These are phyloP conservation scores for Penicillium frequentans DNA, from an alignment of 2,329 filamentous ascomycete species.

Conservation along the genomic window DNA sequence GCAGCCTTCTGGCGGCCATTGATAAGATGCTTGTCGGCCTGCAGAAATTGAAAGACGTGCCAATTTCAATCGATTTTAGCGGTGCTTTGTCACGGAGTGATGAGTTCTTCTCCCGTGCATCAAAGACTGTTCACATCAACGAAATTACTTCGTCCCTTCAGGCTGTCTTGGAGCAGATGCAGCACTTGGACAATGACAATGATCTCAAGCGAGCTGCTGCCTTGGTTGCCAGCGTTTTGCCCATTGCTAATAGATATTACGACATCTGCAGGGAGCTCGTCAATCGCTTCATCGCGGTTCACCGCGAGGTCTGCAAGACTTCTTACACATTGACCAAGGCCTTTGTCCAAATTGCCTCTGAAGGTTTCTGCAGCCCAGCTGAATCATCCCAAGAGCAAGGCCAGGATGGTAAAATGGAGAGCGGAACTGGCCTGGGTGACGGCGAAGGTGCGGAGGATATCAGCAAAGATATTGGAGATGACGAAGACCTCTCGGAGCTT, in stretches of 20 bases:
- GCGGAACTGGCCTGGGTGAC: slow-evolving; percentile 89
- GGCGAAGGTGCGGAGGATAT: slow-evolving; percentile 96
- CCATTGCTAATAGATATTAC: slow-evolving; percentile 74
- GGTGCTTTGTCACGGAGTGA: slow-evolving; percentile 63
- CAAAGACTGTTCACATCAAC: slow-evolving; percentile 60
- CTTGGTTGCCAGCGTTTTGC: slow-evolving; percentile 62
- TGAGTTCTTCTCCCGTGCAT: slow-evolving; percentile 52
- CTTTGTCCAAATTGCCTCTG: slow-evolving; percentile 74
- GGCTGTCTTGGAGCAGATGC: slow-evolving; percentile 48
- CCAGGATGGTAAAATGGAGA: slow-evolving; percentile 77
- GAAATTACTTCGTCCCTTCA: slow-evolving; percentile 54
- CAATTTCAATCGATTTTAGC: slow-evolving; percentile 60
- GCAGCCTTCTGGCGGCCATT: slow-evolving; percentile 62
- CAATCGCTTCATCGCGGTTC: slow-evolving; percentile 60
- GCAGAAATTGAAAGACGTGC: slow-evolving; percentile 63
- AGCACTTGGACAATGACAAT: slow-evolving; percentile 44
- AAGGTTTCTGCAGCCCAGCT: slow-evolving; percentile 88
- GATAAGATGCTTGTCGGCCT: slow-evolving; percentile 78
- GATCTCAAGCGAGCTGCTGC: slow-evolving; percentile 53
- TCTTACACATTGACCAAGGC: slow-evolving; percentile 72
- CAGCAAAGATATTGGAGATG: slow-evolving; percentile 91
- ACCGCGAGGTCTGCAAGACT: slow-evolving; percentile 71
- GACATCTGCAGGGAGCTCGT: slow-evolving; percentile 61
- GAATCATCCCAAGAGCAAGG: slow-evolving; percentile 73
- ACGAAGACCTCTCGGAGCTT: slow-evolving; percentile 89